Evolutionary conservation across 2,329 filamentous ascomycete genomes (phyloP).

Genomic region (Hansfordia pulvinata): DNA sequence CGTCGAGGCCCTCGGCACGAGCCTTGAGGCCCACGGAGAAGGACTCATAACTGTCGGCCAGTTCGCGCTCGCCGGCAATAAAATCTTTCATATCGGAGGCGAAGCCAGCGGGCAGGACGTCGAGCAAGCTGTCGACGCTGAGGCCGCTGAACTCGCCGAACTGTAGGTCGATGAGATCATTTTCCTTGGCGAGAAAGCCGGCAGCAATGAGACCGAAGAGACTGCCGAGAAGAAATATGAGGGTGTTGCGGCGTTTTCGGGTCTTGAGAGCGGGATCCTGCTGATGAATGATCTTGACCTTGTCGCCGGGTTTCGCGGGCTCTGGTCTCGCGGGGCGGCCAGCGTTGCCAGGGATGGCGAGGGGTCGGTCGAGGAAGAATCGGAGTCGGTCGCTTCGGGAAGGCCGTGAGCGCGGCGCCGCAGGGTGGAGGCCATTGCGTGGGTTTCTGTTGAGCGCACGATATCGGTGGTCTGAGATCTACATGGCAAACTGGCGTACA

Average conservation of each 20-base stretch:
- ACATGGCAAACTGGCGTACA: too few relatives aligned
- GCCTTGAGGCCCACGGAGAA: slow-evolving; percentile 84
- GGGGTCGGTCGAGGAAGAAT: slow-evolving; percentile 12
- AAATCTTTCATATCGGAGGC: slow-evolving; percentile 77
- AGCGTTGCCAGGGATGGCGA: slow-evolving; percentile 7
- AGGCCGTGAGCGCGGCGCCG: slow-evolving; percentile 7
- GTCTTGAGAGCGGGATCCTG: slow-evolving; percentile 28
- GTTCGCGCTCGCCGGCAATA: slow-evolving; percentile 73
- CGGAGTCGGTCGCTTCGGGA: slow-evolving; percentile 13
- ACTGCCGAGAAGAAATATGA: slow-evolving; percentile 79
- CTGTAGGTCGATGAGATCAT: slow-evolving; percentile 80
- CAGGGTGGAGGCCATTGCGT: slow-evolving; percentile 1
- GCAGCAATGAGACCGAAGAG: slow-evolving; percentile 84
- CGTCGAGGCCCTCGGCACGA: slow-evolving; percentile 64
- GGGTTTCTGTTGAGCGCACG: too few relatives aligned
- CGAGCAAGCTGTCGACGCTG: slow-evolving; percentile 75
- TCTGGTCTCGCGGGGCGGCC: slow-evolving; percentile 19
- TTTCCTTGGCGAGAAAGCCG: slow-evolving; percentile 77
- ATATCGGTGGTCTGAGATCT: too few relatives aligned
- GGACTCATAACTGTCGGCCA: slow-evolving; percentile 77
- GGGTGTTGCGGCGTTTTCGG: slow-evolving; percentile 61
- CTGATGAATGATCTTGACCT: slow-evolving; percentile 26
- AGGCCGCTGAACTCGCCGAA: slow-evolving; percentile 50
- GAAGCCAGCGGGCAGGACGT: slow-evolving; percentile 76
- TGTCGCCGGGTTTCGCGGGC: slow-evolving; percentile 18